Base-by-base conservation (phyloP, 805 yeast genomes). In the Wickerhamiella slavikovae region DNA sequence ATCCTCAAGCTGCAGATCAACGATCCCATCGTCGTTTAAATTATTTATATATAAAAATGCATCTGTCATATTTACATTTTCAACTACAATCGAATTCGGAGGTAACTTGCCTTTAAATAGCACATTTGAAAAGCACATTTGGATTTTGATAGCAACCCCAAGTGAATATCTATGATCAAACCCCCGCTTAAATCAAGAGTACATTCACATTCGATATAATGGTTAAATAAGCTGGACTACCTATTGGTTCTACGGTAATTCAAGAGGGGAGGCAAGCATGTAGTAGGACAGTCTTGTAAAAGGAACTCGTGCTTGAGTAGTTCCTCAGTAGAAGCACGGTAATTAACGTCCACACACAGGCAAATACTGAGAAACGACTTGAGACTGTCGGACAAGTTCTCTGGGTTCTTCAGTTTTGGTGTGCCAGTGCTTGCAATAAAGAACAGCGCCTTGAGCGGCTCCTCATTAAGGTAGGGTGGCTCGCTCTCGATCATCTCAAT, bases 321-420 rank as follows among this genome's bases (percentile, higher is more conserved):
- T 48, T 85, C 95, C 42, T 75, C 82, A 4, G 96, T 79, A 12
- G 74, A 66, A 1, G 96, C 96, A 42, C 99, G 67, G 45, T 74
- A 75, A 43, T 76, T 67, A 25, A 82, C 93, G 50, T 91, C 96
- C 22, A 85, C 96, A 54, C 94, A 80, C 16, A 89, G 60, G 56
- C 96, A 82, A 37, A 82, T 79, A 29, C 83, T 71, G 49, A 89
- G 62, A 48, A 89, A 89, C 47, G 76, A 70, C 58, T 78, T 80
- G 35, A 91, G 74, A 20, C 72, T 69, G 34, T 71, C 61, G 7
- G 85, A 70, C 35, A 89, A 57, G 22, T 59, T 42, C 32, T 71
- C 80, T 2, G 85, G 82, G 64, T 53, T 45, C 47, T 71, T 72
- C 39, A 75, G 57, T 44, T 71, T 68, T 5, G 89, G 89, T 15